Base-by-base conservation (phyloP, 768 basidiomycete genomes). In the Plicaturopsis crispa region DNA sequence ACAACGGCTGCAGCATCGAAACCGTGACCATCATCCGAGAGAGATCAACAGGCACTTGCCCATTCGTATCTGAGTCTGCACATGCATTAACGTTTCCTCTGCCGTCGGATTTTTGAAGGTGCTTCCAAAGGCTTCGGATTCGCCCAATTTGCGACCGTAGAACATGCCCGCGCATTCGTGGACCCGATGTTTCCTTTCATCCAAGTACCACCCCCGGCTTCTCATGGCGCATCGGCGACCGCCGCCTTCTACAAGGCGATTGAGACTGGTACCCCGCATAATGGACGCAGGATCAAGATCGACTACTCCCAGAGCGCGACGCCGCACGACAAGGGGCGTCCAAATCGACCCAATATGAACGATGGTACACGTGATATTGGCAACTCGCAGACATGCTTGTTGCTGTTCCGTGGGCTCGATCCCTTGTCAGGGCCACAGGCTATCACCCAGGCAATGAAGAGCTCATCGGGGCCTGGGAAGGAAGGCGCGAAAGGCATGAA, bases 281-380 rank as follows among this genome's bases (percentile, higher is more conserved):
- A 78, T 48, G 91, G 89, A 10, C 80, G 87, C 35, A 72, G 89
- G 47, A 83, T 94, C 54, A 94, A 94, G 63, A 89, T 99, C 51
- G 93, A 99, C 62, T 99, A 87, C 55, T 91, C 93, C 3, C 80
- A 90, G 62, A 87, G 83, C 46, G 83, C 83, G 19, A 72, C 75
- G 20, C 86, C 83, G 19, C 73, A 78, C 35, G 81, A 82, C 42
- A 73, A 72, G 49, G 73, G 76, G 8, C 72, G 77, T 38, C 48
- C 64, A 35, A 70, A 69, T 33, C 71, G 77, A 47, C 76, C 77
- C 39, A 78, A 80, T 40, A 56, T 69, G 58, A 98, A 94, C 53
- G 96, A 99, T 50, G 96, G 96, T 2, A 97, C 89, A 38, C 75
- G 92, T 38, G 94, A 99, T 62, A 94, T 98, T 52, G 94, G 90